Percentiles rank a stretch among this genome's conserved stretches.
Evolutionary conservation across 2,329 filamentous ascomycete genomes (phyloP).

Genomic region (Ophiostoma pallidulum): DNA sequence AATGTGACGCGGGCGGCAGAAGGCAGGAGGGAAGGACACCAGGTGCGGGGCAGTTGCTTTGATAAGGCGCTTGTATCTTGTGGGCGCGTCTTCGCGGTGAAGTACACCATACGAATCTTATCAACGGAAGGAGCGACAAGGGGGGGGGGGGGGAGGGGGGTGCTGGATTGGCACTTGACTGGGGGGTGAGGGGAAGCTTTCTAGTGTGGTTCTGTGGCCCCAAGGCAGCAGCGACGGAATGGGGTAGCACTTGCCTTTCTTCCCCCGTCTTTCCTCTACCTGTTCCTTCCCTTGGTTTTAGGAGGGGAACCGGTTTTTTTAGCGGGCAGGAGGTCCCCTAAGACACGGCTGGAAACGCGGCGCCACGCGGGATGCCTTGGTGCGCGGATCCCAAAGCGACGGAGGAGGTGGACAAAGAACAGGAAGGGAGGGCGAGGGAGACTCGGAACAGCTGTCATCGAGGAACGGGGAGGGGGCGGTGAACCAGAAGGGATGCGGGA

Average conservation of each 20-base stretch:
- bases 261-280: too few relatives aligned
- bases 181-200: constrained; percentile 4
- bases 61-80: too few relatives aligned
- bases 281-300: too few relatives aligned
- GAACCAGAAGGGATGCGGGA: too few relatives aligned
- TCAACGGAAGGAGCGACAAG: background rate
- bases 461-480: too few relatives aligned
- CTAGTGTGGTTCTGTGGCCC: constrained; percentile 3
- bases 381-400: background rate
- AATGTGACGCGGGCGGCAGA: background rate
- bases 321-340: background rate
- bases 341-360: constrained; percentile 1
- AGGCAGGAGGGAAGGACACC: background rate
- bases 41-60: constrained; percentile 9
- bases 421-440: background rate
- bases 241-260: background rate
- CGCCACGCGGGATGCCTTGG: background rate
- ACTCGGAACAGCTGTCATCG: background rate
- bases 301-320: background rate
- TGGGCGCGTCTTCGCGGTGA: too few relatives aligned
- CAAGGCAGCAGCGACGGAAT: constrained; percentile 1
- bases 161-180: background rate
- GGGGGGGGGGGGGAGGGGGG: background rate
- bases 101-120: background rate
- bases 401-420: background rate